Evolutionary conservation across 192 early-diverging fungal genomes (phyloP), one percentile per base, ranked within the genome.

Genomic region (Backusella liffmaniae): DNA sequence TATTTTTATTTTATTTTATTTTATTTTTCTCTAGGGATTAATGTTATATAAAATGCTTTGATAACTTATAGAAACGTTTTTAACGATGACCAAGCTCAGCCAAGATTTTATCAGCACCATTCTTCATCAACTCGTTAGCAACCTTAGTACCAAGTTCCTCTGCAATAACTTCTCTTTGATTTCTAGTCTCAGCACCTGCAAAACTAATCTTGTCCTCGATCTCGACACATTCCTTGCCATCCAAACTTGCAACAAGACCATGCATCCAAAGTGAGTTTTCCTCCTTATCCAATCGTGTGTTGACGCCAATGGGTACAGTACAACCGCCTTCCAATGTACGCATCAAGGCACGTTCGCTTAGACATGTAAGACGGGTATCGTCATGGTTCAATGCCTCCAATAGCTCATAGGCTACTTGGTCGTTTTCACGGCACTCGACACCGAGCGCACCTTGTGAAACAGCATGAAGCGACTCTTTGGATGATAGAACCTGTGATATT

Each of bases 371-470:
- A 36, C 90, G 79, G 0, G 95, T 90, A 6, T 80, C 80, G 42
- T 75, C 21, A 74, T 96, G 90, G 42, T 94, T 88, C 21, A 99
- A 88, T 16, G 85, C 81, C 4, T 75, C 77, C n/a, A 96, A 77
- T 23, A 96, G 34, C 29, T 74, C 69, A 16, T 82, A 23, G 0
- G 83, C 87, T 7, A 75, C 62, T 5, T 41, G 41, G 80, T 98
- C 96, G 46, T 90, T 87, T 7, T 68, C 78, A 59, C 95, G 85
- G 62, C 91, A 92, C 79, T 99, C 95, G 37, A 99, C 80, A 10
- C 88, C 96, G 56, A 99, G 79, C 0, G 96, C 94, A 71, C 96
- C 96, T 85, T 99, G 96, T 18, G 94, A 94, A 15, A 97, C 96
- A 13, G 97, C 97, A 76, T 97, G 91, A 13, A 96, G 80, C 49